Base-by-base conservation (phyloP, 1,284 basidiomycete genomes). In the Somion occarium region DNA sequence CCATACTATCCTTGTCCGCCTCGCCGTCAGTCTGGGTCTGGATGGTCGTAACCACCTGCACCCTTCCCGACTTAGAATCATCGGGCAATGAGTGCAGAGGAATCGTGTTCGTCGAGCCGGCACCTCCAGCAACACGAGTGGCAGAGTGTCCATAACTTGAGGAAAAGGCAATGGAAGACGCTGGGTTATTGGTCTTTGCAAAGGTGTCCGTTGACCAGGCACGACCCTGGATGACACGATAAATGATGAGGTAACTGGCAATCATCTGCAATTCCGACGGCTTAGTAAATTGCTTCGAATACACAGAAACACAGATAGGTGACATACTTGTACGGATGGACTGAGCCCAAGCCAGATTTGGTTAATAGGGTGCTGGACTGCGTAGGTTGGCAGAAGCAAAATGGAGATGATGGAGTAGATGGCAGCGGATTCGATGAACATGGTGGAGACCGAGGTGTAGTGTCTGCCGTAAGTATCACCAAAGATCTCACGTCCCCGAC, bases 391-490 rank as follows among this genome's bases (percentile, higher is more conserved):
- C 45, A 70, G 57, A 55, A 67, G 66, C 20, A 69, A 48, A 7
- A 69, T 41, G 15, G 64, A 60, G 47, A 61, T 54, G 38, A 61
- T 47, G 11, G 66, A 59, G 52, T 65, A 69, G 18, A 67, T 57
- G 41, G 60, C 53, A 7, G 64, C 65, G 37, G 63, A 66, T 53
- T 70, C 68, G 47, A 69, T 54, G 18, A 69, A 50, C 59, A 70
- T 65, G 18, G 65, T 53, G 4, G 61, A 58, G 30, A 69, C 59
- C 11, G 59, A 57, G 11, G 56, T 61, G 55, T 66, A 69, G 19
- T 60, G 53, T 25, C 51, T 45, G 34, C 48, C 44, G 48, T 60
- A 53, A 20, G 53, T 54, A 2, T 30, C 13, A 15, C 69, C 68
- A 42, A 73, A 60, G 4, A 59, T 48, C 11, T 55, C 55, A 38